phyloP scores from a whole-genome alignment of 148 eudicot species.

The Camellia sinensis region DNA sequence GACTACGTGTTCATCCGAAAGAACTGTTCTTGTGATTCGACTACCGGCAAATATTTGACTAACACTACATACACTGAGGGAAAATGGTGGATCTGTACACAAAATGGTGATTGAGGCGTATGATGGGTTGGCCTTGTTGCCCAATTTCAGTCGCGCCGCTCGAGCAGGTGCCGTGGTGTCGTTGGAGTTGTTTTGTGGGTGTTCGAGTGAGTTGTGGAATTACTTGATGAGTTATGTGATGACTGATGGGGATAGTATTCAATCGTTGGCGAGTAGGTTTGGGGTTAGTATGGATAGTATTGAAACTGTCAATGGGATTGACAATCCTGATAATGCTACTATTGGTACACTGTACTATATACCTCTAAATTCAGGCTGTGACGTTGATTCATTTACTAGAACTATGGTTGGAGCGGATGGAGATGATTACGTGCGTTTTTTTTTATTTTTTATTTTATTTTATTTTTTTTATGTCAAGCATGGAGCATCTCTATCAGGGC shows the following conservation, averaged over 20 bases:
- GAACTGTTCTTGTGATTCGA: slow-evolving; percentile 76
- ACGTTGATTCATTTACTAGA: too few species aligned
- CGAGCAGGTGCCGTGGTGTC: slow-evolving; percentile 52
- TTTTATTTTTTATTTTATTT: too few species aligned
- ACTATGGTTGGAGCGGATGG: too few species aligned
- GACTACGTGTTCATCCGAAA: slow-evolving; percentile 60
- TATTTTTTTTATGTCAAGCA: too few species aligned
- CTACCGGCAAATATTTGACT: slow-evolving; percentile 43
- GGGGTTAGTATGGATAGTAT: slow-evolving; percentile 98
- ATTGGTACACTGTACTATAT: slow-evolving; percentile 69
- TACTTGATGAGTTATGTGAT: slow-evolving; percentile 92
- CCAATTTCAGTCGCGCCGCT: slow-evolving; percentile 44
- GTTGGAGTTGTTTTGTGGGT: slow-evolving; percentile 74
- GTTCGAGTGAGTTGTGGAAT: slow-evolving; percentile 95
- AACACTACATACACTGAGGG: slow-evolving; percentile 63
- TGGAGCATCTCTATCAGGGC: too few species aligned
- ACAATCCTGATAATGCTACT: slow-evolving; percentile 67
- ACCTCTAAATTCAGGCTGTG: slow-evolving; percentile 88
- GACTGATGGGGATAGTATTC: slow-evolving; percentile 74
- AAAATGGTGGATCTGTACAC: slow-evolving; percentile 52
- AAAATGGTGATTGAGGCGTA: slow-evolving; percentile 60
- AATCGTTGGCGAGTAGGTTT: slow-evolving; percentile 78
- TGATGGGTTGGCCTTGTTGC: slow-evolving; percentile 60
- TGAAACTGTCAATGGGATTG: slow-evolving; percentile 72
- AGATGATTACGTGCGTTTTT: too few species aligned